Percentiles rank a stretch among this genome's conserved stretches.
Conservation (phyloP, 1,284 basidiomycete species). For the Cryptococcus maquisensis region DNA sequence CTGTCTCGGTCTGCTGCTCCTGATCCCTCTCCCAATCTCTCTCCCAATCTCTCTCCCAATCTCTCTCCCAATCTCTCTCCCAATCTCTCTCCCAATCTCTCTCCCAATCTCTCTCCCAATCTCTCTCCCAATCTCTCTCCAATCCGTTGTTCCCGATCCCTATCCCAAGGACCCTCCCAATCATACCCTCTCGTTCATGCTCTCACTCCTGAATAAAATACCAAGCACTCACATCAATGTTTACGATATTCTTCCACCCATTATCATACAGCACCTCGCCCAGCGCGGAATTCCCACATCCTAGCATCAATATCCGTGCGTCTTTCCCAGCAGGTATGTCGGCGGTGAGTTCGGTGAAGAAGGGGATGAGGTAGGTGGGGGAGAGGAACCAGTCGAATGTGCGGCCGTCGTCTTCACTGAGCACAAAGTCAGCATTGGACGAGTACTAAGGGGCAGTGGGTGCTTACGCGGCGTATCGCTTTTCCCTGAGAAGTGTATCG, state of each 20-base stretch:
- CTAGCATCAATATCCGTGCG: constrained; percentile 75
- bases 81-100: no score
- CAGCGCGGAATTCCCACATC: constrained; percentile 82
- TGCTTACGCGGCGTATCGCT: constrained; percentile 63
- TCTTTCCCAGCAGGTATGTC: constrained; percentile 50
- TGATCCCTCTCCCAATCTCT: no score
- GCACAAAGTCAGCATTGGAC: not conserved
- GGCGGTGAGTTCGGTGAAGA: constrained; percentile 35
- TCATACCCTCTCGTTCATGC: no score
- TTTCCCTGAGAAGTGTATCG: constrained; percentile 53
- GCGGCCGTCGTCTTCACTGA: constrained; percentile 60
- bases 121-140: no score
- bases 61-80: no score
- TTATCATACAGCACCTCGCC: constrained; percentile 69
- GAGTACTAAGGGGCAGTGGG: constrained; percentile 10
- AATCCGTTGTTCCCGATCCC: no score
- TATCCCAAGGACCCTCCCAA: no score
- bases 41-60: no score
- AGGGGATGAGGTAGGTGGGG: constrained; percentile 43
- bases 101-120: no score
- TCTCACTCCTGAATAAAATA: not conserved
- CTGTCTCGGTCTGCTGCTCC: no score
- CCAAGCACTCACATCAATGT: constrained; percentile 63
- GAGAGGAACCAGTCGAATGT: constrained; percentile 67
- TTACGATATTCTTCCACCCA: constrained; percentile 77